Evolutionary conservation across 2,329 filamentous ascomycete genomes (phyloP).

Genomic region (Aspergillus fijiensis): DNA sequence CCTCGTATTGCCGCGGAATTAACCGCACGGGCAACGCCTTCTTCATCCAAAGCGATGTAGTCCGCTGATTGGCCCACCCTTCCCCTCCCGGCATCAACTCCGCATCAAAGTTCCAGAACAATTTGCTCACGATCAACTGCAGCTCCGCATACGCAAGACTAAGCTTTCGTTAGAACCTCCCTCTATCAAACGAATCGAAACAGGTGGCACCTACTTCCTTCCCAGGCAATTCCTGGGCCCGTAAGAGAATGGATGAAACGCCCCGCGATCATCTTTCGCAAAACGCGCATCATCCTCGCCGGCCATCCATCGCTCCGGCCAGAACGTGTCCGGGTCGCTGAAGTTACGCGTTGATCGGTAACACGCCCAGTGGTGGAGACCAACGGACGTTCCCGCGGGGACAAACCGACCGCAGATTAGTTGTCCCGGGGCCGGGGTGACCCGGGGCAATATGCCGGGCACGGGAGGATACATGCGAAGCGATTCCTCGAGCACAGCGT

Average conservation of each 20-base stretch:
- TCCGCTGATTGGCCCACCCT: background rate
- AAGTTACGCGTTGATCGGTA: too few species aligned
- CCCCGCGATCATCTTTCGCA: slow-evolving; percentile 24
- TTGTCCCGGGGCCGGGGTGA: background rate
- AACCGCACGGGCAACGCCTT: background rate
- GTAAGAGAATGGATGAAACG: slow-evolving; percentile 10
- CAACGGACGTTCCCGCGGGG: too few species aligned
- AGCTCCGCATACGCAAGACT: background rate
- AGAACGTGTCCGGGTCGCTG: too few species aligned
- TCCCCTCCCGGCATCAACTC: background rate
- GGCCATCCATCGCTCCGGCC: slow-evolving; percentile 23
- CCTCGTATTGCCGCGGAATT: background rate
- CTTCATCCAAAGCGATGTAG: background rate
- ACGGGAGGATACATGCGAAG: slow-evolving; percentile 47
- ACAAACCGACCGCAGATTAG: slow-evolving; percentile 5
- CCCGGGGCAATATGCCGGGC: slow-evolving; percentile 5
- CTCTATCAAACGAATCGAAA: background rate
- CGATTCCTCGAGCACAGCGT: slow-evolving; percentile 47
- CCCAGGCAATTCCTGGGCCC: slow-evolving; percentile 15
- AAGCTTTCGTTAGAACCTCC: too few species aligned
- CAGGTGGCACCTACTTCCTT: slow-evolving; percentile 13
- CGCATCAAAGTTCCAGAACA: background rate
- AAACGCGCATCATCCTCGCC: slow-evolving; percentile 13
- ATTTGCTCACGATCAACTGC: background rate
- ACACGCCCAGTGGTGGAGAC: too few species aligned